Evolutionary conservation across 768 basidiomycete species (phyloP).

Genomic region (Leccinum boreale): DNA sequence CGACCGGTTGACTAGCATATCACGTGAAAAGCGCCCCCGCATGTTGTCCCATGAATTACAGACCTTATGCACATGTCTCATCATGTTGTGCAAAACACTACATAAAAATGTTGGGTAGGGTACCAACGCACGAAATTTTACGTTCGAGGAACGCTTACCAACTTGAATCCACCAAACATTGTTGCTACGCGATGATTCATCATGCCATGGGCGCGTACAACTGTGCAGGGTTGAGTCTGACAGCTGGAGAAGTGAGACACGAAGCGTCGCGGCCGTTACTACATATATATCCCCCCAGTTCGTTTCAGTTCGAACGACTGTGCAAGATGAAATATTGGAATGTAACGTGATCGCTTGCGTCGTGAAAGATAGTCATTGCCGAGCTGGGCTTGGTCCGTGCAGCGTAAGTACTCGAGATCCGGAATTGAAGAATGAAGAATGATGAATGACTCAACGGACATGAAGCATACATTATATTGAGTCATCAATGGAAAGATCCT

Average conservation of each 20-base stretch:
- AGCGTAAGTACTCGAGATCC: background rate
- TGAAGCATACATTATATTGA: background rate
- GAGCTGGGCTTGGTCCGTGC: background rate
- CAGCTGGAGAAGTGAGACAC: background rate
- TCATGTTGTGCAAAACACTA: background rate
- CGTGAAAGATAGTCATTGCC: background rate
- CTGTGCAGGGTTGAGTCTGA: background rate
- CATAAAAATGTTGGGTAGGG: background rate
- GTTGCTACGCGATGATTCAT: constrained; percentile 11
- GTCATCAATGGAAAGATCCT: background rate
- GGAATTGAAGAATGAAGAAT: background rate
- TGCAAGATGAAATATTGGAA: no score
- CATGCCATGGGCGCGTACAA: background rate
- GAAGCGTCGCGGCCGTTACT: background rate
- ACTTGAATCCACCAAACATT: background rate
- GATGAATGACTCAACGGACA: background rate
- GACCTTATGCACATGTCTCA: background rate
- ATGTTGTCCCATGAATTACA: background rate
- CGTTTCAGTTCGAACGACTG: background rate
- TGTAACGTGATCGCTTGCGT: no score
- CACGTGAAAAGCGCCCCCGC: background rate
- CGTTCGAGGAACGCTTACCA: constrained; percentile 11
- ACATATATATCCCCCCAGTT: background rate
- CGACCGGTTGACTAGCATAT: constrained; percentile 23
- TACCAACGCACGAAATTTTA: constrained; percentile 18